Base-by-base conservation (phyloP, 768 basidiomycete species). In the Suillus bovinus region DNA sequence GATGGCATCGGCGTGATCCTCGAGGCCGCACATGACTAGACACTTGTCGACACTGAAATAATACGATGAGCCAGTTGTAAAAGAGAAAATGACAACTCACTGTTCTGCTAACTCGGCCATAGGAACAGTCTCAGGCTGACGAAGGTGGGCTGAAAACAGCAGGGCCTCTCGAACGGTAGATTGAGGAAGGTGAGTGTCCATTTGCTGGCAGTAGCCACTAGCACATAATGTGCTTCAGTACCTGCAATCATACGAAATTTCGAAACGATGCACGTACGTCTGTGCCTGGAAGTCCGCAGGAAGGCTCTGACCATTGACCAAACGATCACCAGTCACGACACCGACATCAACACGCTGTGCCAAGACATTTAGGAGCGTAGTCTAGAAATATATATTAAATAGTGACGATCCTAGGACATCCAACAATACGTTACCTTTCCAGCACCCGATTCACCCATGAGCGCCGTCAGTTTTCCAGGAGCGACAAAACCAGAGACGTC, bases 381-480 rank as follows among this genome's bases (percentile, higher is more conserved):
- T 93, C 80, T 84, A 20, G 10, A 39, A 56, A 39, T 91, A 66
- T 90, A 66, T 83, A 64, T 75, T 66, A 36, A 70, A 64, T 5
- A 20, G 38, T 14, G 74, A 31, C 65, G 22, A 5, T 9, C 47
- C n/a, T 52, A 7, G 17, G 2, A 41, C 20, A 46, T 20, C 33
- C 24, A 2, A 20, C n/a, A n/a, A 50, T 20, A 27, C 69, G 63
- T 33, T 62, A 64, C 55, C 78, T 77, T 68, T 76, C 87, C 89
- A 47, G 90, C 90, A 58, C 91, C 91, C 62, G 87, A 88, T 16
- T 89, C 89, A 63, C 93, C 93, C 92, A 96, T 93, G 11, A 96
- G 80, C 1, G 93, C 94, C 0, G 93, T 94, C 64, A 94, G 73
- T n/a, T 87, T 92, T 3, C 93, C 94, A 11, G 94, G 94, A 67